Conservation (phyloP, 2,329 filamentous ascomycete genomes). For the Geoglossum cookeanum region DNA sequence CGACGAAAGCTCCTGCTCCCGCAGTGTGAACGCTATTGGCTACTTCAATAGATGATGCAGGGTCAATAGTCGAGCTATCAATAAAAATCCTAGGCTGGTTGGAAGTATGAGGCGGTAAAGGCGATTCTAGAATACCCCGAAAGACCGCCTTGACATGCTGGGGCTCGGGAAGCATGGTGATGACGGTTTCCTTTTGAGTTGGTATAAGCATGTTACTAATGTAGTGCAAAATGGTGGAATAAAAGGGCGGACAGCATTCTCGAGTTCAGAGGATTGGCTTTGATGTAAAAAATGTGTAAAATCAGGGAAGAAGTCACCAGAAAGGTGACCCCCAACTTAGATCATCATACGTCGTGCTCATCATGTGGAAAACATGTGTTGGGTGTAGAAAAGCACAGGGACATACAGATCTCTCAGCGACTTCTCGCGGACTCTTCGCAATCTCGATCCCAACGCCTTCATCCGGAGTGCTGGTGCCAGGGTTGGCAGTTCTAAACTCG, state of each 20-base stretch:
- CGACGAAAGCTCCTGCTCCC: slow-evolving; percentile 60
- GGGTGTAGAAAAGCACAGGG: slow-evolving; percentile 5
- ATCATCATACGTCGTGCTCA: slow-evolving; percentile 45
- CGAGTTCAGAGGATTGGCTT: slow-evolving; percentile 57
- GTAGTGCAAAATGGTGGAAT: not conserved
- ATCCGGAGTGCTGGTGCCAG: slow-evolving; percentile 13
- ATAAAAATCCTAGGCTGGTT: slow-evolving; percentile 61
- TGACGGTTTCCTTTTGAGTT: slow-evolving; percentile 49
- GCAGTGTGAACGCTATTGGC: slow-evolving; percentile 49
- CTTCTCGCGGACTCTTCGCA: slow-evolving; percentile 37
- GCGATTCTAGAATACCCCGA: slow-evolving; percentile 47
- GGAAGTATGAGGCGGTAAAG: slow-evolving; percentile 29
- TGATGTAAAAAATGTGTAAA: slow-evolving; percentile 31
- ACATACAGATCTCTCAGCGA: slow-evolving; percentile 49
- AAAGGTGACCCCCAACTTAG: slow-evolving; percentile 48
- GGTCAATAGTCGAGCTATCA: slow-evolving; percentile 93
- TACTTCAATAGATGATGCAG: slow-evolving; percentile 60
- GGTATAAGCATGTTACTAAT: slow-evolving; percentile 12
- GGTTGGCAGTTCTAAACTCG: slow-evolving; percentile 24
- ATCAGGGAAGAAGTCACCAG: slow-evolving; percentile 38
- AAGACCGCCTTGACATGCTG: slow-evolving; percentile 75
- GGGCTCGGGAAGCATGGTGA: slow-evolving; percentile 80
- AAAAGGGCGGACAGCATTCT: slow-evolving; percentile 9
- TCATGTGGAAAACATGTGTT: slow-evolving; percentile 21
- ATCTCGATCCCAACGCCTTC: slow-evolving; percentile 31